Conservation (phyloP, 176 grass and related monocot species). For the Rhipidocladum racemiflorum region DNA sequence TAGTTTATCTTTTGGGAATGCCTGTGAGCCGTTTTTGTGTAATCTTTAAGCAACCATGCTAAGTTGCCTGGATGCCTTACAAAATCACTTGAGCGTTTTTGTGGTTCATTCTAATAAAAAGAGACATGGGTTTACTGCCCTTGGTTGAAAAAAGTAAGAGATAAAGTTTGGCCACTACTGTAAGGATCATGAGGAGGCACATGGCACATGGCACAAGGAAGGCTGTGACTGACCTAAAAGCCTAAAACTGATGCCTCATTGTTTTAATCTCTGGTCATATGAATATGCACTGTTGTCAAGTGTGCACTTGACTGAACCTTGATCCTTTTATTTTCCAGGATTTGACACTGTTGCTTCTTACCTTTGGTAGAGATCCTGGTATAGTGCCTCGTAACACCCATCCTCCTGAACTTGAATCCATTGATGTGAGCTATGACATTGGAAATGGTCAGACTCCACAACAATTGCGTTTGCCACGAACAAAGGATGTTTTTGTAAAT, state of each 20-base stretch:
- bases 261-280: background rate
- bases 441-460: slow-evolving; percentile 69
- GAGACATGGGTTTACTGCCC: background rate
- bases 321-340: slow-evolving; percentile 59
- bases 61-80: background rate
- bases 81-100: background rate
- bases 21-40: background rate
- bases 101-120: background rate
- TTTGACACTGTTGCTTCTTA: slow-evolving; percentile 75
- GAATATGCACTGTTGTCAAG: background rate
- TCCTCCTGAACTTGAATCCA: slow-evolving; percentile 72
- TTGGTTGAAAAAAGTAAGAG: background rate
- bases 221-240: background rate
- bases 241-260: background rate
- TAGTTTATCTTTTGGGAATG: background rate
- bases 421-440: slow-evolving; percentile 45
- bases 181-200: background rate
- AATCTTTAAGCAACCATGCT: background rate
- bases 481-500: slow-evolving; percentile 80
- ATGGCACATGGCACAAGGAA: background rate
- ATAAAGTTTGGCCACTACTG: background rate
- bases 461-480: slow-evolving; percentile 69
- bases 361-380: slow-evolving; percentile 91
- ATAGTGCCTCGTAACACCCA: slow-evolving; percentile 85
- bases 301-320: slow-evolving; percentile 1